These are phyloP conservation scores for Didymella arachidicola DNA, from an alignment of 2,329 filamentous ascomycete species.

Conservation along the genomic window DNA sequence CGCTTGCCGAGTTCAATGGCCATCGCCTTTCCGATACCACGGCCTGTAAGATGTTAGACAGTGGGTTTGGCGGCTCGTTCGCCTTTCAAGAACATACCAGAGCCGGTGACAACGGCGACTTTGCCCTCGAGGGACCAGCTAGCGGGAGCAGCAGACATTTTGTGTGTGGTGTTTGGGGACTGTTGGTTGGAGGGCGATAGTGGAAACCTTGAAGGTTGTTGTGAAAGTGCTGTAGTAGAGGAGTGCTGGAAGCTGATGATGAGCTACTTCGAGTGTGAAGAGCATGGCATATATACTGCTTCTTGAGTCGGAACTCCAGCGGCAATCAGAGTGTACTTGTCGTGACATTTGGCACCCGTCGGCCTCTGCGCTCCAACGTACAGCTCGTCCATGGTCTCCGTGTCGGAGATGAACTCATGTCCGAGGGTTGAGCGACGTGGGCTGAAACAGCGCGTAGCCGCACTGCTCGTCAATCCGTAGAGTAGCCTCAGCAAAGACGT, in stretches of 20 bases:
- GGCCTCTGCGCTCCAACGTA: conserved; percentile 26
- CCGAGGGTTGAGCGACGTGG: conserved; percentile 37
- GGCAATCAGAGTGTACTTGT: conserved; percentile 37
- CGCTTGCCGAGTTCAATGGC: conserved; percentile 70
- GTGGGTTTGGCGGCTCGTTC: neutral
- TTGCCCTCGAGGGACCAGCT: conserved; percentile 63
- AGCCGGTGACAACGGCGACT: conserved; percentile 63
- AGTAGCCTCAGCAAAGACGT: conserved; percentile 42
- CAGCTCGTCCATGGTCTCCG: conserved; percentile 38
- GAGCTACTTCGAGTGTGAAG: conserved; percentile 26
- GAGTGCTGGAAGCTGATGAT: conserved; percentile 31
- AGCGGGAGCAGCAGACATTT: conserved; percentile 53
- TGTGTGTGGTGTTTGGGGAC: conserved; percentile 33
- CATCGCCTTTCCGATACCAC: conserved; percentile 72
- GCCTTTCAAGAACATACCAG: conserved; percentile 46
- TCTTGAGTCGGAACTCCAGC: conserved; percentile 42
- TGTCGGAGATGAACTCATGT: conserved; percentile 37
- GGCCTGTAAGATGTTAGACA: conserved; percentile 52
- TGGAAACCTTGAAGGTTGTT: conserved; percentile 20
- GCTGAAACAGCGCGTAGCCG: conserved; percentile 39
- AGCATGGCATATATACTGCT: conserved; percentile 43
- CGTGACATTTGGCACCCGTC: conserved; percentile 30
- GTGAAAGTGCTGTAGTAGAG: conserved; percentile 28
- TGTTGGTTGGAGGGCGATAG: conserved; percentile 17
- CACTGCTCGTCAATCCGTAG: conserved; percentile 34